phyloP scores from a whole-genome alignment of 495 filamentous ascomycete species.

The Hyaloscypha bicolor region DNA sequence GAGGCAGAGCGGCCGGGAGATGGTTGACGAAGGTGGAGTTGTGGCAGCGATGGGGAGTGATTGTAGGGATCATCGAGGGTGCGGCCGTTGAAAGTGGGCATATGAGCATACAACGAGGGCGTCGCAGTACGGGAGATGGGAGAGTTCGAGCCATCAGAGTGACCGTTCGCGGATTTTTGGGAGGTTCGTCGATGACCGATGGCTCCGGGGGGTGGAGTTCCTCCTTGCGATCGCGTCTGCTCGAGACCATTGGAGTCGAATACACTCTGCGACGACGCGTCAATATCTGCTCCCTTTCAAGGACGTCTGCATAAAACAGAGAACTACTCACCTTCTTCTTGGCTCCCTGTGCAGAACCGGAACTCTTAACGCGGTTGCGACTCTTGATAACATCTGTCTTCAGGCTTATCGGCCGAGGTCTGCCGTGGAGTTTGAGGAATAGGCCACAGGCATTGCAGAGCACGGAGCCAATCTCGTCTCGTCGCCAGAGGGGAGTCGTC shows the following conservation, averaged over 20 bases:
- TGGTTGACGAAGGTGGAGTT: constrained; percentile 57
- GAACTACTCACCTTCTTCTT: constrained; percentile 81
- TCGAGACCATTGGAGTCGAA: constrained; percentile 60
- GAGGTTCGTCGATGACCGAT: constrained; percentile 60
- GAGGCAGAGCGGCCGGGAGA: constrained; percentile 69
- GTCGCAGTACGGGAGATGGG: constrained; percentile 87
- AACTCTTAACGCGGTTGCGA: constrained; percentile 95
- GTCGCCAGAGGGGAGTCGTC: constrained; percentile 94
- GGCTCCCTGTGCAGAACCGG: constrained; percentile 68
- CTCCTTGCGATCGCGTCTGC: constrained; percentile 56
- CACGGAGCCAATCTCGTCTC: constrained; percentile 95
- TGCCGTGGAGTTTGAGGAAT: constrained; percentile 94
- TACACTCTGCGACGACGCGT: constrained; percentile 44
- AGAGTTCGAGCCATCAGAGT: constrained; percentile 78
- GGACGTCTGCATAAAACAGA: background rate
- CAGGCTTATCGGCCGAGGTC: constrained; percentile 88
- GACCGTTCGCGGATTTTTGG: constrained; percentile 70
- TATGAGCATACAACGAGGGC: constrained; percentile 66
- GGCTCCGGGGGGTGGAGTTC: constrained; percentile 49
- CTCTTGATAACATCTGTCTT: constrained; percentile 99
- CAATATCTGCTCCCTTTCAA: constrained; percentile 10
- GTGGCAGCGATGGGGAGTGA: constrained; percentile 59
- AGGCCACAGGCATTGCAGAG: constrained; percentile 98
- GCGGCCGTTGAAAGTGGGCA: constrained; percentile 73
- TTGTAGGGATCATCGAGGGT: constrained; percentile 65